Base-by-base conservation (phyloP, 352 stramenopile species). In the Thalassiosira ordinaria region DNA sequence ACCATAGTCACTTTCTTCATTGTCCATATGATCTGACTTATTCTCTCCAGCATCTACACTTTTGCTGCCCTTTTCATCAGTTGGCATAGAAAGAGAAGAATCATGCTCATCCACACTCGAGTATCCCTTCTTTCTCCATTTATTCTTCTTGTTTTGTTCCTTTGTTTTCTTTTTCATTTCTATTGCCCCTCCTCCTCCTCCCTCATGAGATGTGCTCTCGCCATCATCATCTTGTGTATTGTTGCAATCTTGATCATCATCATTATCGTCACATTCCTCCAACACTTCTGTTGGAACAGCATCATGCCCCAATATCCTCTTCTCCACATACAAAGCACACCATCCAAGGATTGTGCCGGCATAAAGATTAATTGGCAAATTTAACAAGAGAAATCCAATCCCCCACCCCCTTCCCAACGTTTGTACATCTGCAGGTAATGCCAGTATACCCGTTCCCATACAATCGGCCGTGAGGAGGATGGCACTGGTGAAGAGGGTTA, bases 391-490 rank as follows among this genome's bases (percentile, higher is more conserved):
- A 64, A 92, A 92, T 4, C 35, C 52, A 35, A 91, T 49, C 13
- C 87, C 87, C 31, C 80, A 74, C 4, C 14, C 49, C 24, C 18
- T 44, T n/a, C 85, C 83, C 52, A 92, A 78, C 4, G 74, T 64
- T 33, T 73, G 44, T 1, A 91, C 55, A 65, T 87, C 72, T 9
- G 66, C 53, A 3, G 87, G 87, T 14, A 92, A 72, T 22, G 87
- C 85, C 24, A 92, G 49, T 27, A 92, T 78, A 0, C 87, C 87
- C n/a, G 87, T 92, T 37, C 87, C 87, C 68, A 92, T 76, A 55
- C 87, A 92, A 53, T 92, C 87, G 11, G 87, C 87, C 16, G 78
- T 86, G 9, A 92, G 67, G 24, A 92, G 61, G 0, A 77, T 47
- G 31, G 76, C 80, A 18, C 76, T 78, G 18, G 85, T 78, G 37